A percentile compares a stretch with the other conserved stretches of the same genome.
phyloP scores from a whole-genome alignment of 306 rosid genomes.

The Prunus fruticosa region DNA sequence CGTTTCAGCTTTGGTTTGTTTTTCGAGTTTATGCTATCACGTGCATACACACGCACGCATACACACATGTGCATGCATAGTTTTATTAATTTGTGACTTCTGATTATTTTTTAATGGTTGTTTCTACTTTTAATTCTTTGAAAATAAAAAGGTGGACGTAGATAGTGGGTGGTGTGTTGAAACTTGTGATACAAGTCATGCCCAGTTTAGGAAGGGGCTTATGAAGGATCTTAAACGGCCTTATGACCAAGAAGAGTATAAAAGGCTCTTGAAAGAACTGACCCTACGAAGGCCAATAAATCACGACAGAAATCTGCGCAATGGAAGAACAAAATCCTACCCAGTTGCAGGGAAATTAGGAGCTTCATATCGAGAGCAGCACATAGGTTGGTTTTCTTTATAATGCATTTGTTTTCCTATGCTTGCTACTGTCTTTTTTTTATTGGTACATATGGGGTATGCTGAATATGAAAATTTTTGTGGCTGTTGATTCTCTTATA shows the following conservation, averaged over 20 bases:
- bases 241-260: slow-evolving; percentile 39
- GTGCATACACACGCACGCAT: not conserved
- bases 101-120: slow-evolving; percentile 1
- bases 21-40: slow-evolving; percentile 7
- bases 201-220: slow-evolving; percentile 52
- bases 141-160: slow-evolving; percentile 27
- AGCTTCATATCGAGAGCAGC: slow-evolving; percentile 48
- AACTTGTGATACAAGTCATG: slow-evolving; percentile 15
- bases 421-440: not conserved
- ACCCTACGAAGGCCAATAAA: slow-evolving; percentile 8
- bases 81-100: not conserved
- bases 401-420: not conserved
- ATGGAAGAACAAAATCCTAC: slow-evolving; percentile 26
- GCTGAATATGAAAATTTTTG: not conserved
- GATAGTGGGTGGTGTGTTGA: slow-evolving; percentile 3
- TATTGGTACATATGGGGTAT: not conserved
- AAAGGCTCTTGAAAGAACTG: slow-evolving; percentile 12
- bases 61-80: not conserved
- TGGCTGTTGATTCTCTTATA: not conserved
- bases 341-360: slow-evolving; percentile 1
- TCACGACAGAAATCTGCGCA: slow-evolving; percentile 35
- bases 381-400: slow-evolving; percentile 49
- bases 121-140: slow-evolving; percentile 26
- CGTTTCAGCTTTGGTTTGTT: slow-evolving; percentile 2
- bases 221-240: slow-evolving; percentile 55